These are phyloP conservation scores for Pulveroboletus frians DNA, from an alignment of 768 basidiomycete genomes.

Conservation along the genomic window DNA sequence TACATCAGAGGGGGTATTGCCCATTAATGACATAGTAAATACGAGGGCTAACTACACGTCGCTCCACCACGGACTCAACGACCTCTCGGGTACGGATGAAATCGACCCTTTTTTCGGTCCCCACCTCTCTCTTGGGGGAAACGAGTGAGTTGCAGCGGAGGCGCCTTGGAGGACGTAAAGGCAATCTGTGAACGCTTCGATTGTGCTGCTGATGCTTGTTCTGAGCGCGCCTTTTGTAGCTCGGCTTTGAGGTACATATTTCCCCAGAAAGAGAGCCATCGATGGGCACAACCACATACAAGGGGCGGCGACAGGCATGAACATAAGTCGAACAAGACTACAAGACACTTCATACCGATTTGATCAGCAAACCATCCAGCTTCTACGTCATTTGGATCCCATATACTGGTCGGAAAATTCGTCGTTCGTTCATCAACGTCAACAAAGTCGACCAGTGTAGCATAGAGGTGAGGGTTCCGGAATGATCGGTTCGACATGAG, in stretches of 20 bases:
- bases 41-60: conserved; percentile 12
- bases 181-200: conserved; percentile 59
- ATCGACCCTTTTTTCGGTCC: conserved; percentile 21
- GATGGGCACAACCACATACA: conserved; percentile 3
- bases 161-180: conserved; percentile 41
- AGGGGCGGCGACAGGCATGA: conserved; percentile 16
- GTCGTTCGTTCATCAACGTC: conserved; percentile 85
- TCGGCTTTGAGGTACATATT: conserved; percentile 43
- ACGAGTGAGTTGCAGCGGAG: conserved; percentile 8
- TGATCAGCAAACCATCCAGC: conserved; percentile 72
- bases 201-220: conserved; percentile 51
- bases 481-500: conserved; percentile 91
- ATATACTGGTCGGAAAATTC: conserved; percentile 69
- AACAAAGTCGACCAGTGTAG: conserved; percentile 92
- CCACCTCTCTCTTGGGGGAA: conserved; percentile 15
- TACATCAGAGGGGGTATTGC: conserved; percentile 17
- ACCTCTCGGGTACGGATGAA: conserved; percentile 26
- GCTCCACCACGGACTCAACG: conserved; percentile 13
- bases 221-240: conserved; percentile 57
- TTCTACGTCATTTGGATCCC: conserved; percentile 63
- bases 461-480: conserved; percentile 94
- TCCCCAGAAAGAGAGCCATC: not conserved
- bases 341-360: conserved; percentile 55
- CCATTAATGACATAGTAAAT: not conserved
- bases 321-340: conserved; percentile 21